Evolutionary conservation across 768 basidiomycete species (phyloP), one percentile per base, ranked within the genome.

Genomic region (Lactarius trivialis): DNA sequence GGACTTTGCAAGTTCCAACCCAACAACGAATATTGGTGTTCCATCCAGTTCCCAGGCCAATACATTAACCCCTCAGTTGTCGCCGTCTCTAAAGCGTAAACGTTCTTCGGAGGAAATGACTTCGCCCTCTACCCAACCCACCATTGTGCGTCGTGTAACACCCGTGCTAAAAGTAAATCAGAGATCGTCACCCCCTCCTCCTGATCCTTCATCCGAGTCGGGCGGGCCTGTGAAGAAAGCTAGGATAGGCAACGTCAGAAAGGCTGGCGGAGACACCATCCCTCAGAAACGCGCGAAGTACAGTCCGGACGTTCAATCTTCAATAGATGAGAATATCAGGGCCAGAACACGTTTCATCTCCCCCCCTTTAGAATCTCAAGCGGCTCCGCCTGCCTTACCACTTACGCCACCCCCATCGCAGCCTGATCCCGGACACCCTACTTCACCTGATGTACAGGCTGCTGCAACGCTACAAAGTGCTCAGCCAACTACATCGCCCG

Each of bases 1-100:
- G 26, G 64, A 61, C 17, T 32, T 37, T 34, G 48, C 30, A 50
- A 28, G 21, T 55, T 33, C 36, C 56, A 34, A 37, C n/a, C n/a
- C n/a, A n/a, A 11, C 45, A 15, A 7, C 19, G 39, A 51, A 49
- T 41, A 21, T 28, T 24, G 57, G 62, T 34, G 56, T 26, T 28
- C 52, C 58, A n/a, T 56, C 62, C 21, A 24, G 34, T 30, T 56
- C 63, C 37, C 55, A 52, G 48, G 43, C 43, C 21, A 36, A 37
- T 11, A 19, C 48, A 51, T 28, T 51, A 15, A 26, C 39, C 58
- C 63, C 36, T 52, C 64, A 51, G 49, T 39, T 50, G 45, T 66
- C 59, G 36, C 62, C 62, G 7, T 63, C 62, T 15, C 41, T 63
- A 26, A 63, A 63, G 36, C 62, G 62, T 19, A 63, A 63, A 34